Conservation (phyloP, 768 basidiomycete species). For the Aureoboletus auriporus region DNA sequence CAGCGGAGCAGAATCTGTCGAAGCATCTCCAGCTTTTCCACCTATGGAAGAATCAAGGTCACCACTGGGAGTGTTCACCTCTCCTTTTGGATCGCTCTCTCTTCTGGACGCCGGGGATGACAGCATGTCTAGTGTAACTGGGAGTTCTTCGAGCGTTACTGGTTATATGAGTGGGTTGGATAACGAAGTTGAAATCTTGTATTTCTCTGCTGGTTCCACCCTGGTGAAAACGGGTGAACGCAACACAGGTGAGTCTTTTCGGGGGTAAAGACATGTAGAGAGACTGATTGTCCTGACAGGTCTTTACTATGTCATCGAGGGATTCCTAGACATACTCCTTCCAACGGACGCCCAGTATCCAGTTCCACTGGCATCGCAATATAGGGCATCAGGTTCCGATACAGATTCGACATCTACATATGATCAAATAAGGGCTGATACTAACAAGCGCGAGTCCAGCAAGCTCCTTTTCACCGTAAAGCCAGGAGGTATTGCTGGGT, state of each 20-base stretch:
- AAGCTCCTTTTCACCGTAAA: conserved; percentile 92
- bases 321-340: conserved; percentile 88
- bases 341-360: conserved; percentile 34
- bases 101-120: conserved; percentile 71
- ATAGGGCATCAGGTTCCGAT: conserved; percentile 22
- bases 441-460: conserved; percentile 34
- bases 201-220: conserved; percentile 81
- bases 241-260: conserved; percentile 61
- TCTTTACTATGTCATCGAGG: conserved; percentile 93
- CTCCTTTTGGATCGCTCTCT: conserved; percentile 73
- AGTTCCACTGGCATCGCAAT: conserved; percentile 9
- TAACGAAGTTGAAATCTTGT: conserved; percentile 95
- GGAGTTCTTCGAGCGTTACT: conserved; percentile 48
- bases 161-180: conserved; percentile 78
- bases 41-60: conserved; percentile 41
- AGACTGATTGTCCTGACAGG: conserved; percentile 36
- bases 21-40: conserved; percentile 60
- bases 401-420: conserved; percentile 37
- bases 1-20: conserved; percentile 60
- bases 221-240: conserved; percentile 87
- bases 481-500: conserved; percentile 96
- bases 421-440: conserved; percentile 27
- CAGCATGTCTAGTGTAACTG: conserved; percentile 58
- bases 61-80: conserved; percentile 40
- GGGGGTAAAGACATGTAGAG: not conserved